These are phyloP conservation scores for Xylaria sp. DNA, from an alignment of 2,329 filamentous ascomycete species.

Conservation along the genomic window DNA sequence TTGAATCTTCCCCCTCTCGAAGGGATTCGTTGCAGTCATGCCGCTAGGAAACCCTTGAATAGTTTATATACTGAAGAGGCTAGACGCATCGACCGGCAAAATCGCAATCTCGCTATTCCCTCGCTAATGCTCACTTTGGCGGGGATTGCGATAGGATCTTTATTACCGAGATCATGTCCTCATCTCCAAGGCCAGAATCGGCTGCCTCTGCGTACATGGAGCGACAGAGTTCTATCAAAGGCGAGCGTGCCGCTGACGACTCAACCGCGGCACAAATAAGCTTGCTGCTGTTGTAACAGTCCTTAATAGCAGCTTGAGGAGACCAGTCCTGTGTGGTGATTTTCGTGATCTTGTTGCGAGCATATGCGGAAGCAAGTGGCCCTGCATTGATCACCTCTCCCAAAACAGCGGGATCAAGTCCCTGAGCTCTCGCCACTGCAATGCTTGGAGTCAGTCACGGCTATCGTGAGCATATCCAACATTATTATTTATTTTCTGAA, in stretches of 20 bases:
- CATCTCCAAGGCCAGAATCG: conserved; percentile 38
- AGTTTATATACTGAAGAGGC: background rate
- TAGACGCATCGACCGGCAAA: background rate
- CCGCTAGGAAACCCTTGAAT: background rate
- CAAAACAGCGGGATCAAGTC: conserved; percentile 47
- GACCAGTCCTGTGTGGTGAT: conserved; percentile 47
- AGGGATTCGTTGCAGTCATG: background rate
- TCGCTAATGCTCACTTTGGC: background rate
- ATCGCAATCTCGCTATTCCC: background rate
- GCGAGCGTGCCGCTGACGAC: conserved; percentile 36
- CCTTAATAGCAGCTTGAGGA: conserved; percentile 46
- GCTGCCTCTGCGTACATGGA: conserved; percentile 43
- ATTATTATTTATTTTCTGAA: background rate
- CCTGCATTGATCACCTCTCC: conserved; percentile 47
- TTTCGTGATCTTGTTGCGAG: conserved; percentile 47
- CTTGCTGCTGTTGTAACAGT: conserved; percentile 48
- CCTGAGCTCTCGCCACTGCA: conserved; percentile 46
- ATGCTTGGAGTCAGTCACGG: background rate
- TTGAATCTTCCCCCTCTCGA: background rate
- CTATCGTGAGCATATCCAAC: too few relatives aligned
- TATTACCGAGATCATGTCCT: conserved; percentile 48
- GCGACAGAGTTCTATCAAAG: conserved; percentile 40
- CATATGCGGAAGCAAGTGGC: conserved; percentile 48
- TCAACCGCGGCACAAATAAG: conserved; percentile 44
- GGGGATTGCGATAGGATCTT: conserved; percentile 27